Evolutionary conservation across 2,329 filamentous ascomycete species (phyloP), one percentile per base, ranked within the genome.

Genomic region (Teratosphaeria gauchensis): DNA sequence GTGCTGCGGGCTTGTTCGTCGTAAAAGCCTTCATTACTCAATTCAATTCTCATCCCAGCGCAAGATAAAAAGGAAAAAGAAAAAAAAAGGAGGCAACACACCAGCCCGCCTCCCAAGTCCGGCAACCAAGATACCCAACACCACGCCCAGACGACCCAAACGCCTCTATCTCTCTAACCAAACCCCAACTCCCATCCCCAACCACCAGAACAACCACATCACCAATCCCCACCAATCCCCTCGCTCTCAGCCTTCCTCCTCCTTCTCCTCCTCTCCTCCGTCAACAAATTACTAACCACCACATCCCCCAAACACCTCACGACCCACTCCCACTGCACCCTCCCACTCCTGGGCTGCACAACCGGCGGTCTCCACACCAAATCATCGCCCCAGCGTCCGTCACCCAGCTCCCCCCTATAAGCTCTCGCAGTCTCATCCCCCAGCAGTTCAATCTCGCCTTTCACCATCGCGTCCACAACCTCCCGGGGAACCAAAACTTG

Each of bases 361-460:
- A 28, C 51, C 16, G 21, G 30, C 3, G 11, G 8, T 14, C 51
- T 31, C 51, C 30, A 24, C 16, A 52, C 51, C 51, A 52, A 21
- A 52, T 52, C 51, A 5, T 16, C 51, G 1, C 51, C 51, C 21
- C 30, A 28, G 12, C 51, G 1, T 1, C 51, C 51, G 16, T 28
- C 21, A 5, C 21, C 21, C 21, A 28, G 3, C 51, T 24, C 30
- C 14, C 51, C 51, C 4, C 30, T 7, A 16, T 52, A 52, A 28
- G 16, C 21, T 19, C 6, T 12, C 21, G 21, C 30, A 12, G 19
- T 19, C 21, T 31, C 59, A 48, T 71, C 70, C 1, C 69, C 69
- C n/a, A 73, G 55, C n/a, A 61, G 59, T 21, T 65, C 65, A 0
- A 71, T 62, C 53, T 73, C 69, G 1, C 66, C 68, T 0, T 51